phyloP scores from a whole-genome alignment of 2,329 filamentous ascomycete genomes.

The Ophiostoma quercus region DNA sequence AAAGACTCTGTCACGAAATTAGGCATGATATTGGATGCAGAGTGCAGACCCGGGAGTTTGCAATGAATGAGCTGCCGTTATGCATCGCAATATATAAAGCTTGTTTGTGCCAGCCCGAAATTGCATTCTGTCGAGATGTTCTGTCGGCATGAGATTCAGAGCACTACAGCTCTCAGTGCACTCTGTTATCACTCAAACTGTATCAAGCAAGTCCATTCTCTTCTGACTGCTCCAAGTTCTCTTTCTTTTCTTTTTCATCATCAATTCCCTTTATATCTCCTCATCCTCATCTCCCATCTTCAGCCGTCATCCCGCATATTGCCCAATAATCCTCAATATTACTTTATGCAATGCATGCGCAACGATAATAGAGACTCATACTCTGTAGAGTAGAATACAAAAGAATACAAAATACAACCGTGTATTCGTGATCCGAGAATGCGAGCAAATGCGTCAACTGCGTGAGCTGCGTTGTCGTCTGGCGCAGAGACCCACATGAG shows the following conservation, averaged over 20 bases:
- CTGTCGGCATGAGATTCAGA: neutral
- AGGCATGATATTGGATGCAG: neutral
- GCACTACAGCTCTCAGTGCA: neutral
- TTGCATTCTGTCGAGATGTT: neutral
- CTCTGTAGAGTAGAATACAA: neutral
- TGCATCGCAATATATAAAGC: neutral
- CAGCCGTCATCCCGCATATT: neutral
- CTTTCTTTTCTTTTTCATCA: neutral
- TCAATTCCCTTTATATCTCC: neutral
- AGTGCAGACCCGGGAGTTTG: neutral
- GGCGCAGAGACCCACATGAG: slow-evolving; percentile 15
- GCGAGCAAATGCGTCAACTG: neutral
- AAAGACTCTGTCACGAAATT: no score
- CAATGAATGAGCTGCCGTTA: neutral
- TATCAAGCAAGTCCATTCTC: no score
- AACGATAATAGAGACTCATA: neutral
- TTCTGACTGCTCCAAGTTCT: neutral
- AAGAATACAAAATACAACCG: neutral
- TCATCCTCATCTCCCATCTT: neutral
- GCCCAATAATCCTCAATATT: neutral
- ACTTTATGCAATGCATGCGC: neutral
- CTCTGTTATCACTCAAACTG: neutral
- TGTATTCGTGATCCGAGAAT: neutral
- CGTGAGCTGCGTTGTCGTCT: slow-evolving; percentile 1
- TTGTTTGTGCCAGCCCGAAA: neutral